Percentiles rank a stretch among this genome's conserved stretches.
Evolutionary conservation across 257 asterid genomes (phyloP).

Genomic region (Solanum chmielewskii): DNA sequence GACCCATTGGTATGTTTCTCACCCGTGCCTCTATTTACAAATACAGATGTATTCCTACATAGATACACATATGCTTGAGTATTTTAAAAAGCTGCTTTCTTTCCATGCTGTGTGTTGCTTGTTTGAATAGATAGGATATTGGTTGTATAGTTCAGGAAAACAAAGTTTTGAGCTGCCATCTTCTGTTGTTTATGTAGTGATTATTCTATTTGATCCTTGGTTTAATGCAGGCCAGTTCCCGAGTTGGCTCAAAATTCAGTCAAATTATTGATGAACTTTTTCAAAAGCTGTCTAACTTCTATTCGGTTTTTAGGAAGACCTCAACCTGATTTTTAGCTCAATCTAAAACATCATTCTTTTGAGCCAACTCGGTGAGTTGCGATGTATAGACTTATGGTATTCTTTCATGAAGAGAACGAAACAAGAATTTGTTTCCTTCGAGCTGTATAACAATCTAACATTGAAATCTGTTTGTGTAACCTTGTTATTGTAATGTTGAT

Average conservation of each 20-base stretch:
- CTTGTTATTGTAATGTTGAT: background rate
- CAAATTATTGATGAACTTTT: slow-evolving; percentile 46
- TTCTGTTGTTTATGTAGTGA: slow-evolving; percentile 1
- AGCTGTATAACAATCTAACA: background rate
- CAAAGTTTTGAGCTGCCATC: background rate
- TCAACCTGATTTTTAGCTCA: slow-evolving; percentile 42
- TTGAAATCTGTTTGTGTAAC: background rate
- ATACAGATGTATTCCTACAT: background rate
- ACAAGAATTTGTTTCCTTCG: background rate
- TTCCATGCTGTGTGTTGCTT: background rate
- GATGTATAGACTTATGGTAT: slow-evolving; percentile 11
- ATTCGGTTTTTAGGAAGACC: slow-evolving; percentile 52
- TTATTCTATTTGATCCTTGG: slow-evolving; percentile 28
- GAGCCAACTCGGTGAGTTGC: slow-evolving; percentile 74
- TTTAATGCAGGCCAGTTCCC: slow-evolving; percentile 59
- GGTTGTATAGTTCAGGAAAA: background rate
- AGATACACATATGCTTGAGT: background rate
- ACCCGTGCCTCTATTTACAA: background rate
- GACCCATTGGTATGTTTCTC: slow-evolving; percentile 59
- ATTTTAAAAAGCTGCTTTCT: background rate
- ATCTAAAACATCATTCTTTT: slow-evolving; percentile 21
- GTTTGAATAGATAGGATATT: background rate
- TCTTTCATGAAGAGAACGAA: slow-evolving; percentile 11
- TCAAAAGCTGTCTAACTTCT: slow-evolving; percentile 42
- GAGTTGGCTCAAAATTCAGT: slow-evolving; percentile 64